Conservation (phyloP, 352 stramenopile species). For the Thalassiosira delicatula region DNA sequence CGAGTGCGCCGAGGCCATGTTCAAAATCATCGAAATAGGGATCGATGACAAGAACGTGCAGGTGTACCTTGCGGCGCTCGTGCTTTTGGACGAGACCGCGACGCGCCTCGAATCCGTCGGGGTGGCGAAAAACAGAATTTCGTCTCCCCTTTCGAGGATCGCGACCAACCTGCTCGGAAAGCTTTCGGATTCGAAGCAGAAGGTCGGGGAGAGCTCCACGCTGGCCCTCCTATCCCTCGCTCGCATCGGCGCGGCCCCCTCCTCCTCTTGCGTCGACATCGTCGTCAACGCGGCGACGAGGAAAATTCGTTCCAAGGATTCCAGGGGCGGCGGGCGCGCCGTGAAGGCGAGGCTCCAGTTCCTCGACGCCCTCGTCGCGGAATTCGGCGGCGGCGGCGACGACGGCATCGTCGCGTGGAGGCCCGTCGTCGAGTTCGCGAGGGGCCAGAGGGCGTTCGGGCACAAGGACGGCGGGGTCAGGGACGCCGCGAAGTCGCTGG, state of each 20-base stretch:
- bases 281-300: slow-evolving; percentile 48
- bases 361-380: slow-evolving; percentile 49
- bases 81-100: slow-evolving; percentile 53
- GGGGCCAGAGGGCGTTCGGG: slow-evolving; percentile 43
- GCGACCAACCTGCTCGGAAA: slow-evolving; percentile 47
- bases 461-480: slow-evolving; percentile 57
- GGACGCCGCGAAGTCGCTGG: slow-evolving; percentile 31
- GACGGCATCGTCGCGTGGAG: slow-evolving; percentile 45
- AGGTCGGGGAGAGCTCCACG: slow-evolving; percentile 49
- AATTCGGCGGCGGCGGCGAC: slow-evolving; percentile 46
- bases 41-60: slow-evolving; percentile 61
- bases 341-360: slow-evolving; percentile 50
- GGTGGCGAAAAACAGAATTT: slow-evolving; percentile 32
- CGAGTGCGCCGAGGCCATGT: slow-evolving; percentile 41
- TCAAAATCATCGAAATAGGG: slow-evolving; percentile 38
- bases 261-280: slow-evolving; percentile 37
- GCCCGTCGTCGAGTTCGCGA: slow-evolving; percentile 52
- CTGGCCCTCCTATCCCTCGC: slow-evolving; percentile 51
- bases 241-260: background rate
- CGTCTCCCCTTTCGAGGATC: slow-evolving; percentile 41
- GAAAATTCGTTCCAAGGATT: slow-evolving; percentile 48
- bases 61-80: slow-evolving; percentile 48
- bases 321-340: slow-evolving; percentile 41
- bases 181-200: slow-evolving; percentile 55
- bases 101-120: slow-evolving; percentile 33